Evolutionary conservation across 2,329 filamentous ascomycete species (phyloP), one percentile per base, ranked within the genome.

Genomic region (Alternaria atra): DNA sequence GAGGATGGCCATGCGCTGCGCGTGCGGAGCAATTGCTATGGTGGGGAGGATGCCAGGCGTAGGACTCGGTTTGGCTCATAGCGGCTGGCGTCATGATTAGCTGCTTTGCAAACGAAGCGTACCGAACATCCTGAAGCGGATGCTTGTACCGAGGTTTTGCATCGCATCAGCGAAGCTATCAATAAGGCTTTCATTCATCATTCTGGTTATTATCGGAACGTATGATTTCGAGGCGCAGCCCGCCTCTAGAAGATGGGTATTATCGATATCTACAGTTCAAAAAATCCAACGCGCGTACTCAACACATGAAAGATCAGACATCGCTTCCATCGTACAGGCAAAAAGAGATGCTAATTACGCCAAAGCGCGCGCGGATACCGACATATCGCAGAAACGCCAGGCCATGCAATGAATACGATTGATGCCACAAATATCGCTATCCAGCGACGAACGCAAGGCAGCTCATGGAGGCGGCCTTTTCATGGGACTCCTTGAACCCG

Each of bases 401-500:
- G 55, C 52, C 30, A 68, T 66, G 60, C 64, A 60, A 52, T 46
- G 46, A 52, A 40, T 20, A 12, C 34, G 20, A 54, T 35, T 43
- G 25, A 51, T 30, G 39, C 43, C 54, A 17, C 43, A 6, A 37
- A 15, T 6, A 17, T 20, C 37, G 39, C 47, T 32, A 23, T 25
- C 40, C 25, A 5, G 23, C 25, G n/a, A 35, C 25, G 8, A 46
- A 25, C 17, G 6, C 8, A 25, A 40, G 17, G 23, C 39, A 10
- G 17, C 39, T 66, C 58, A 67, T 47, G 69, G 73, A 13, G 64
- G 66, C 47, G 62, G 66, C 51, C 69, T 65, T 64, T 70, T 75
- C 58, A 73, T 61, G 4, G 69, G 69, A 50, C 69, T 72, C 20
- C 66, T 68, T 3, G 73, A 27, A 6, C 52, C 39, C 9, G 68